Conservation (phyloP, 495 filamentous ascomycete genomes). For the Podospora tetraspora region DNA sequence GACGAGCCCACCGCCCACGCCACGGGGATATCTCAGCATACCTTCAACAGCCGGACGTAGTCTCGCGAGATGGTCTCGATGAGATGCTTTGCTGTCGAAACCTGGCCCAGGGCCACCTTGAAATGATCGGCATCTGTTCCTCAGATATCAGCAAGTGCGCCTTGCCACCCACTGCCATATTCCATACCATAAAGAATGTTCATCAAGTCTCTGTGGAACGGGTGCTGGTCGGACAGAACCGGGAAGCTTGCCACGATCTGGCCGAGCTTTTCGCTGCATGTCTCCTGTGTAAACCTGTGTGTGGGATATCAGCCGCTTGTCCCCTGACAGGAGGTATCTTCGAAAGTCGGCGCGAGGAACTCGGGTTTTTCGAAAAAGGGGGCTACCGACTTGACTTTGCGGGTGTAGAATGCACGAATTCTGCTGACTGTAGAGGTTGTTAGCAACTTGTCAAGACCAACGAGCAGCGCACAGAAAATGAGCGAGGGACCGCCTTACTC, state of each 20-base stretch:
- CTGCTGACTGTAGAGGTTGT: constrained; percentile 53
- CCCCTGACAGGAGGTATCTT: neutral
- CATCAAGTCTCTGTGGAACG: constrained; percentile 71
- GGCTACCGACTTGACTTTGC: constrained; percentile 78
- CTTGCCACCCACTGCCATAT: constrained; percentile 21
- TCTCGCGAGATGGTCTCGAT: constrained; percentile 94
- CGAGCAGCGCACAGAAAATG: neutral
- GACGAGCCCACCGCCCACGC: constrained; percentile 13
- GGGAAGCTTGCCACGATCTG: constrained; percentile 90
- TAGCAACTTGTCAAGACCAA: constrained; percentile 1
- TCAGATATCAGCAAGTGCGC: constrained; percentile 48
- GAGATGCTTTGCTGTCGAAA: constrained; percentile 90
- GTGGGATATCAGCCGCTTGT: neutral
- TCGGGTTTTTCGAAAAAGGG: neutral
- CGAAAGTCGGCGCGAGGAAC: constrained; percentile 38
- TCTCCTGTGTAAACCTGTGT: constrained; percentile 81
- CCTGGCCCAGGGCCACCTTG: constrained; percentile 89
- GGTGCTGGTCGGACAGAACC: constrained; percentile 89
- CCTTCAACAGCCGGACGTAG: constrained; percentile 75
- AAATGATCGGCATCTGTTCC: constrained; percentile 96
- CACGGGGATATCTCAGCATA: neutral
- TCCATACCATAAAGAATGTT: constrained; percentile 55
- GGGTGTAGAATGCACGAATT: constrained; percentile 92
- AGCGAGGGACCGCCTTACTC: constrained; percentile 35
- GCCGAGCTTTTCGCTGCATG: constrained; percentile 88